phyloP scores from a whole-genome alignment of 208 protist genomes.

The Kentomonas sorsogonicus region DNA sequence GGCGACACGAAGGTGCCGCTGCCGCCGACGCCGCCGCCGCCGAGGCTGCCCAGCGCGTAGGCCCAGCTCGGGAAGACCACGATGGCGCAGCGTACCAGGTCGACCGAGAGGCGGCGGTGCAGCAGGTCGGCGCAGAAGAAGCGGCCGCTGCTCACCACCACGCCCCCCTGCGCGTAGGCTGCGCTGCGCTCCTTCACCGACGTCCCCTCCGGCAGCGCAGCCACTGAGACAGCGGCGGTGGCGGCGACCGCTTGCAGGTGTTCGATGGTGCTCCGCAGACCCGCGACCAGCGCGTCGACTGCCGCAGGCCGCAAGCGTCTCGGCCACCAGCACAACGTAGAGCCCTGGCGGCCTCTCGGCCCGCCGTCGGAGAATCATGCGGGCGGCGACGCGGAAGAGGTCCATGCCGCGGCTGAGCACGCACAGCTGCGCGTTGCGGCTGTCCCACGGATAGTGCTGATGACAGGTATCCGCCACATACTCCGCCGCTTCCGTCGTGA shows the following conservation, averaged over 20 bases:
- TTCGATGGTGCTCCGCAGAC: too few relatives aligned
- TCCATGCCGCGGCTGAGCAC: conserved; percentile 62
- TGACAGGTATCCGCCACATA: too few relatives aligned
- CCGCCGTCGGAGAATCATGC: conserved; percentile 17
- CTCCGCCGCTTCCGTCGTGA: too few relatives aligned
- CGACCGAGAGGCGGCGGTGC: conserved; percentile 60
- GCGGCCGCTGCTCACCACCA: conserved; percentile 58
- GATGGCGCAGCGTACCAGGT: conserved; percentile 34
- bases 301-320: conserved; percentile 78
- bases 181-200: conserved; percentile 49
- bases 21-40: conserved; percentile 29
- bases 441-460: too few relatives aligned
- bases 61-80: conserved; percentile 33
- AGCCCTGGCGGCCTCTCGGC: conserved; percentile 18
- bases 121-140: conserved; percentile 76
- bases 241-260: too few relatives aligned
- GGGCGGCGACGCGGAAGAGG: conserved; percentile 39
- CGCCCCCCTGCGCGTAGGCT: conserved; percentile 51
- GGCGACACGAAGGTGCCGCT: too few relatives aligned
- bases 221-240: conserved; percentile 25
- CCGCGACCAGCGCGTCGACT: too few relatives aligned
- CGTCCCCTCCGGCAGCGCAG: conserved; percentile 57
- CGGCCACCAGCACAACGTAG: conserved; percentile 90
- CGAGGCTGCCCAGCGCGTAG: conserved; percentile 9
- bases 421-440: conserved; percentile 54